These are phyloP conservation scores for Cercospora citrullina DNA, from an alignment of 2,329 filamentous ascomycete genomes.

Conservation along the genomic window DNA sequence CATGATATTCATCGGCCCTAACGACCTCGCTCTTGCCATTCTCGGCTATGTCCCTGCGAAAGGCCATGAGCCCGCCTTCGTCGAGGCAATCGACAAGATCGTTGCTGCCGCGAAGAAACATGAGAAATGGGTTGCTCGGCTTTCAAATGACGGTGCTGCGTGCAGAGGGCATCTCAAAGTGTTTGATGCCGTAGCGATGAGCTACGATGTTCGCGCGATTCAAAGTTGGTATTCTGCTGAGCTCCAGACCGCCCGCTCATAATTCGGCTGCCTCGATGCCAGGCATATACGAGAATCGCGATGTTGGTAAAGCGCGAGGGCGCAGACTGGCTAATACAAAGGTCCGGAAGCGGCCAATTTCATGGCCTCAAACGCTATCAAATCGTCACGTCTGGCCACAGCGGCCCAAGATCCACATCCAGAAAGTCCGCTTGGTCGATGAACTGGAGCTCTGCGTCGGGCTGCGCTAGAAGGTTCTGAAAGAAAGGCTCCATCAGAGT, in stretches of 20 bases:
- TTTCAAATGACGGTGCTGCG: constrained; percentile 52
- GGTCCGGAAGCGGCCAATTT: not conserved
- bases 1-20: constrained; percentile 54
- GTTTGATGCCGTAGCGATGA: constrained; percentile 51
- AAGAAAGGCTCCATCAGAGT: not conserved
- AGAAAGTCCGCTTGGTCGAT: not conserved
- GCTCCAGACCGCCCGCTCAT: not conserved
- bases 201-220: constrained; percentile 27
- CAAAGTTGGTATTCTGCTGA: constrained; percentile 34
- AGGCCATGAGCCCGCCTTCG: constrained; percentile 48
- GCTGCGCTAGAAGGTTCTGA: not conserved
- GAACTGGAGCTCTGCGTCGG: not conserved
- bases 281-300: not conserved
- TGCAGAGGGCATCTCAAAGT: constrained; percentile 52
- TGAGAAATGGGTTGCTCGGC: constrained; percentile 64
- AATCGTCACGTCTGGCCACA: not conserved
- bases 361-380: not conserved
- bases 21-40: constrained; percentile 58
- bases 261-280: not conserved
- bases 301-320: not conserved
- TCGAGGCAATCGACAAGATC: constrained; percentile 52
- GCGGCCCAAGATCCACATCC: not conserved
- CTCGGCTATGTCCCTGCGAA: constrained; percentile 47
- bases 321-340: too few relatives aligned
- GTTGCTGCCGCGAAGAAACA: constrained; percentile 59